These are phyloP conservation scores for Tetraselmis striata DNA, from an alignment of 139 green algal genomes.

Conservation along the genomic window DNA sequence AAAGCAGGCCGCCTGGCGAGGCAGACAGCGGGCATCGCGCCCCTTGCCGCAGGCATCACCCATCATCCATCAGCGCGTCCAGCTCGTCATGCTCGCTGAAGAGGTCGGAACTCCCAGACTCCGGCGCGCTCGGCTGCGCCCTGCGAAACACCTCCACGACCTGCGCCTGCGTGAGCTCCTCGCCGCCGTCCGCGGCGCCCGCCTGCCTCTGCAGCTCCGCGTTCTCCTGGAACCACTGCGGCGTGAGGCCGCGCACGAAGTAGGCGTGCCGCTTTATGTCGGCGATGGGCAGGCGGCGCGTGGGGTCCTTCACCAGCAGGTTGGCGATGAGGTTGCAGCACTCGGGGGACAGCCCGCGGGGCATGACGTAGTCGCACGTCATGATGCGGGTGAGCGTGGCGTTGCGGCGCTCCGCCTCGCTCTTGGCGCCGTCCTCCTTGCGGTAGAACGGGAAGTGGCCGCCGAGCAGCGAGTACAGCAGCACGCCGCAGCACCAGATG, in stretches of 20 bases:
- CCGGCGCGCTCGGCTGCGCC: too few relatives aligned
- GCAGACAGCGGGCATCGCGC: too few relatives aligned
- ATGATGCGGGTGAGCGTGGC: not conserved
- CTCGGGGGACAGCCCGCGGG: not conserved
- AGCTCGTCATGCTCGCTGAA: not conserved
- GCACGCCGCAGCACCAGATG: slow-evolving; percentile 23
- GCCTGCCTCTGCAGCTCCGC: not conserved
- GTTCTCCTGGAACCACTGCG: not conserved
- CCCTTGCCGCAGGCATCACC: too few relatives aligned
- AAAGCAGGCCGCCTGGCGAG: too few relatives aligned
- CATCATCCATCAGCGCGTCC: too few relatives aligned
- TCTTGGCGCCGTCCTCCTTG: not conserved
- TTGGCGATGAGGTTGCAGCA: not conserved
- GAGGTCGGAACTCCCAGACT: not conserved
- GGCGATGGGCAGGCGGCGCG: not conserved
- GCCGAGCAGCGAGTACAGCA: slow-evolving; percentile 22
- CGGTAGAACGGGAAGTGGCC: not conserved
- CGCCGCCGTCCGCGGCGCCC: too few relatives aligned
- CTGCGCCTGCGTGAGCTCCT: not conserved
- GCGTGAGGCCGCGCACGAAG: not conserved
- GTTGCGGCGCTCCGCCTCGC: not conserved
- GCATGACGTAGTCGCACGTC: not conserved
- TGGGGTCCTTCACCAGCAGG: not conserved
- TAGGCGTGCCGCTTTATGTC: not conserved
- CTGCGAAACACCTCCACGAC: not conserved